Conservation (phyloP, 768 basidiomycete genomes). For the Tricholoma flavovirens region DNA sequence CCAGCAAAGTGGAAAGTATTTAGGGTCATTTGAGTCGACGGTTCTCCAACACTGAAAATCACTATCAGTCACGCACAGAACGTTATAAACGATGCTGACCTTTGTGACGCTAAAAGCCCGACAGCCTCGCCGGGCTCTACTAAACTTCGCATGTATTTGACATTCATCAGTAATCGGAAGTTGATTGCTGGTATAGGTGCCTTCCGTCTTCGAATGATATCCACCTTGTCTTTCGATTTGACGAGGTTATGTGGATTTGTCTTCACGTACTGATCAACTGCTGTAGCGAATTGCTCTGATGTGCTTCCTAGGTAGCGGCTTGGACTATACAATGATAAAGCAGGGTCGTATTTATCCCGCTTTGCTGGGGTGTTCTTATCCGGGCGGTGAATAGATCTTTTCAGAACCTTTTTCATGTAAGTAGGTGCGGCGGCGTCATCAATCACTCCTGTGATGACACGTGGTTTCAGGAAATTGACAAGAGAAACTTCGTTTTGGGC, state of each 20-base stretch:
- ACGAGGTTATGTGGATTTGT: conserved; percentile 55
- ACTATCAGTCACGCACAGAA: background rate
- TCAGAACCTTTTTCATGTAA: conserved; percentile 90
- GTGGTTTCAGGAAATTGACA: conserved; percentile 64
- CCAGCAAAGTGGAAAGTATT: conserved; percentile 99
- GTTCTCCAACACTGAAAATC: conserved; percentile 83
- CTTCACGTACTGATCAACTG: conserved; percentile 73
- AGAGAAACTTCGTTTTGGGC: conserved; percentile 80
- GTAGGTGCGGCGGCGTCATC: conserved; percentile 61
- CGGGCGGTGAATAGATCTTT: conserved; percentile 50
- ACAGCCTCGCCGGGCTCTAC: conserved; percentile 99
- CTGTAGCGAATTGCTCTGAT: conserved; percentile 85
- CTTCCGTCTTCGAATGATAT: conserved; percentile 37
- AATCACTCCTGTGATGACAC: conserved; percentile 47
- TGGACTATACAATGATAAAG: conserved; percentile 72
- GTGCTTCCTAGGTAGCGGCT: conserved; percentile 80
- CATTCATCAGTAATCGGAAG: conserved; percentile 82
- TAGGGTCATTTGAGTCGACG: conserved; percentile 99
- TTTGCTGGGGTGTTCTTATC: conserved; percentile 39
- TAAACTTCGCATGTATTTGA: conserved; percentile 89
- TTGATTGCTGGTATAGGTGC: conserved; percentile 42
- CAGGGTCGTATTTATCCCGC: conserved; percentile 62
- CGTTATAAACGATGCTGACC: conserved; percentile 33
- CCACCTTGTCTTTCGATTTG: conserved; percentile 30
- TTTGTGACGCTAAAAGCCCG: conserved; percentile 92